A percentile compares a stretch with the other conserved stretches of the same genome.
Conservation (phyloP, 257 asterid species). For the Solanum ossicruentum region DNA sequence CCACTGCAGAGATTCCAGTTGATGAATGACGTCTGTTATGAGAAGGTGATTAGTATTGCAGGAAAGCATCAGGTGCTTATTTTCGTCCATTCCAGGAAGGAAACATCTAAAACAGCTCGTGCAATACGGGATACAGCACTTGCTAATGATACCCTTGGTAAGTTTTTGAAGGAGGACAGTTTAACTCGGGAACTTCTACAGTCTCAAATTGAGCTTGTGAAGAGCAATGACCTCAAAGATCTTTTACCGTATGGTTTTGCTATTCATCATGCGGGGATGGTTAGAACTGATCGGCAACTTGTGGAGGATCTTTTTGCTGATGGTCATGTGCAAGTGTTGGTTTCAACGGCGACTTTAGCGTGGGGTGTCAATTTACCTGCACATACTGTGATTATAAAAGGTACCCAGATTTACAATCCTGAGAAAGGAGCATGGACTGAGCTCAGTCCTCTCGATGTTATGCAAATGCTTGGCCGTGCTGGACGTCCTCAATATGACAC, state of each 20-base stretch:
- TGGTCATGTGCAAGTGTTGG: conserved; percentile 29
- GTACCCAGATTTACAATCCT: conserved; percentile 33
- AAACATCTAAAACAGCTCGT: conserved; percentile 34
- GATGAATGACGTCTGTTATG: conserved; percentile 37
- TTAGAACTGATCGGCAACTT: conserved; percentile 26
- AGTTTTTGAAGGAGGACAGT: conserved; percentile 30
- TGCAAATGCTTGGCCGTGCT: conserved; percentile 46
- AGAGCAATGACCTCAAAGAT: conserved; percentile 35
- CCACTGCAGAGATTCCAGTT: conserved; percentile 34
- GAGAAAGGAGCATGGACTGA: conserved; percentile 40
- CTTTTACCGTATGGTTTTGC: conserved; percentile 35
- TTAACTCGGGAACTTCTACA: conserved; percentile 27
- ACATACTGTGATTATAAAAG: conserved; percentile 34
- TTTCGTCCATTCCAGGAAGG: conserved; percentile 35
- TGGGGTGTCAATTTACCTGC: conserved; percentile 45
- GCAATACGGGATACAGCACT: conserved; percentile 32
- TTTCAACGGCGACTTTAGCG: conserved; percentile 35
- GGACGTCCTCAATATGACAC: conserved; percentile 39
- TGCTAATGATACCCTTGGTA: conserved; percentile 29
- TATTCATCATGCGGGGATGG: conserved; percentile 36
- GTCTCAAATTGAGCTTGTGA: conserved; percentile 29
- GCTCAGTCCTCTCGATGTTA: conserved; percentile 31
- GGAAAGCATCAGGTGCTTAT: conserved; percentile 37
- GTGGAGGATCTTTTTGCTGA: conserved; percentile 28
- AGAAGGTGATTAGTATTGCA: conserved; percentile 27